A percentile compares a stretch with the other conserved stretches of the same genome.
Conservation (phyloP, 2,329 filamentous ascomycete species). For the Sarocladium kiliense region DNA sequence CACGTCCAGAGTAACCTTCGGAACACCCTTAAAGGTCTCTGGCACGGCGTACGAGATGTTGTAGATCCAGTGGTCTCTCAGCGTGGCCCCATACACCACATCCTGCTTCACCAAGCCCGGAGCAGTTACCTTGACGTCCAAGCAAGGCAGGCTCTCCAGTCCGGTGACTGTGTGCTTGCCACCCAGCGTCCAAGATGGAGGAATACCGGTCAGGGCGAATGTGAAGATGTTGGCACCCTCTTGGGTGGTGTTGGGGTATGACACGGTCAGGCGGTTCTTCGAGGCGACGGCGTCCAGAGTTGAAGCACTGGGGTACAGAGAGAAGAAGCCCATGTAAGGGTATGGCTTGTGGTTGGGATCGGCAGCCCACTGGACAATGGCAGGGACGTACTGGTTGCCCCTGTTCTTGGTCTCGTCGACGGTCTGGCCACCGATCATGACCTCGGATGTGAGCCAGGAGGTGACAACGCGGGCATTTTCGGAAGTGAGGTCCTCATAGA, state of each 20-base stretch:
- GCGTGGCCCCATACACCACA: constrained; percentile 28
- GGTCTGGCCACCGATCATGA: constrained; percentile 37
- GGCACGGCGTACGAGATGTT: constrained; percentile 42
- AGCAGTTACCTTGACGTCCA: constrained; percentile 31
- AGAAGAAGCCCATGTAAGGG: constrained; percentile 34
- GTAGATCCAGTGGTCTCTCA: constrained; percentile 37
- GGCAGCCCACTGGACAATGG: constrained; percentile 40
- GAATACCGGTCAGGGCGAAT: constrained; percentile 31
- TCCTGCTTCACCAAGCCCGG: constrained; percentile 29
- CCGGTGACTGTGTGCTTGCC: constrained; percentile 23
- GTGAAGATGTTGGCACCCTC: constrained; percentile 32
- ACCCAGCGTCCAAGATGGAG: constrained; percentile 31
- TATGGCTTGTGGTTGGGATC: constrained; percentile 32
- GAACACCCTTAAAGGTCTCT: constrained; percentile 29
- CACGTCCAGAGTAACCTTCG: constrained; percentile 28
- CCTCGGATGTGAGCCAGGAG: constrained; percentile 34
- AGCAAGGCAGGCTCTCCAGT: constrained; percentile 31
- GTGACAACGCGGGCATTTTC: constrained; percentile 26
- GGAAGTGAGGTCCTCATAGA: constrained; percentile 28
- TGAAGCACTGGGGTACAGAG: constrained; percentile 35
- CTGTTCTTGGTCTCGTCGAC: constrained; percentile 31
- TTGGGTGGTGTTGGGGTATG: constrained; percentile 35
- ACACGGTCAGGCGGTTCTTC: constrained; percentile 24
- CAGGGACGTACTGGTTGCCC: constrained; percentile 36
- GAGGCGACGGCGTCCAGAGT: constrained; percentile 34